Conservation (phyloP, 148 eudicot species). For the Dianthus caryophyllus region DNA sequence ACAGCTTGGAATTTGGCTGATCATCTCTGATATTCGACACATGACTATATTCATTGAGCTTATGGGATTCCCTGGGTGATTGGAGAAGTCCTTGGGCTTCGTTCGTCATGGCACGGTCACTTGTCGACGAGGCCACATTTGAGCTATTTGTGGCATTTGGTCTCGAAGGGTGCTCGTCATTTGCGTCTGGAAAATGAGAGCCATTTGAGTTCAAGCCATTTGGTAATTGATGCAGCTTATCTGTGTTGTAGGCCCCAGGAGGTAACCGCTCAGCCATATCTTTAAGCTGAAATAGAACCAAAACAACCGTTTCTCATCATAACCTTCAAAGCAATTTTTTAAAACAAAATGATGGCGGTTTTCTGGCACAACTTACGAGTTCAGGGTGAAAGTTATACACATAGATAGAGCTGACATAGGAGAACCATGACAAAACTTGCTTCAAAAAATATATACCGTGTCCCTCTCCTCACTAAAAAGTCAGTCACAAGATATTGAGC, state of each 20-base stretch:
- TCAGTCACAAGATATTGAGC: no score
- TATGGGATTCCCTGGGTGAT: constrained; percentile 32
- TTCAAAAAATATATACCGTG: no score
- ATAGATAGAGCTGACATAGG: no score
- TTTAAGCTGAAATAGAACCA: constrained; percentile 52
- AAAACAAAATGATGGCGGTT: no score
- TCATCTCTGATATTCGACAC: constrained; percentile 41
- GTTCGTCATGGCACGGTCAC: constrained; percentile 32
- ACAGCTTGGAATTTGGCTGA: constrained; percentile 28
- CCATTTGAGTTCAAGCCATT: constrained; percentile 70
- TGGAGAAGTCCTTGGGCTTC: constrained; percentile 34
- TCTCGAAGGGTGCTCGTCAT: neutral
- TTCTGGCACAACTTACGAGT: no score
- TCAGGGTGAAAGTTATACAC: no score
- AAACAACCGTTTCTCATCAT: neutral
- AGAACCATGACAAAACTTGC: no score
- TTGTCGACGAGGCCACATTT: constrained; percentile 19
- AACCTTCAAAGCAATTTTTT: neutral
- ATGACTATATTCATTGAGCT: constrained; percentile 27
- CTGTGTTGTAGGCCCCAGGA: constrained; percentile 59
- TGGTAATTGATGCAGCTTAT: constrained; percentile 37
- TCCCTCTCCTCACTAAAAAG: no score
- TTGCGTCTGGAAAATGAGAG: constrained; percentile 35
- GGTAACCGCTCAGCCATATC: constrained; percentile 94
- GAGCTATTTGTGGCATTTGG: no score